Base-by-base conservation (phyloP, 345 rosid species). In the Odontarrhena argentea region DNA sequence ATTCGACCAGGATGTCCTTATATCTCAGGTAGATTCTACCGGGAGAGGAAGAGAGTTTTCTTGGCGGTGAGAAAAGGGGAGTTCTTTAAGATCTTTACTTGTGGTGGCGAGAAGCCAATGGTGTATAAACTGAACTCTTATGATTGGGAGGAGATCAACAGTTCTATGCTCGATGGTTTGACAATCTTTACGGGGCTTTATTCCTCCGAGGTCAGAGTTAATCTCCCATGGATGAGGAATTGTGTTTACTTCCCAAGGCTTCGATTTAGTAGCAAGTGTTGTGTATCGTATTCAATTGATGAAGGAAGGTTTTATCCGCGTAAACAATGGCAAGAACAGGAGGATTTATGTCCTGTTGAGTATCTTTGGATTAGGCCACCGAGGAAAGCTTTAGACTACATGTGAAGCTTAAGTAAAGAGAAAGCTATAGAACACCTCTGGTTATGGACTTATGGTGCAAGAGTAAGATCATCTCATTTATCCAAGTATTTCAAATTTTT, bases 281-380 rank as follows among this genome's bases (percentile, higher is more conserved):
- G 66, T 18, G 65, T 69, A 6, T 68, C 66, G 15, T 69, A 60
- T 51, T 49, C 65, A 3, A 18, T 59, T 60, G 60, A 69, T 60
- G 74, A 59, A 59, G 51, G 28, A 44, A 68, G 73, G 73, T 68
- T 38, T 41, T 59, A 59, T 50, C 66, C 66, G 5, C 57, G 59
- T 15, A 62, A 63, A 49, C 63, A 71, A 78, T 82, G 88, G 81
- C 79, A 75, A 79, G 61, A 58, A n/a, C 63, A 65, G 13, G 67
- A 69, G 66, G 52, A 49, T 22, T 24, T 59, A 32, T 60, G 60
- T 42, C 60, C 74, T 15, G 4, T 60, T 60, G 67, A 69, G 57
- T 41, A 42, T 69, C 52, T 69, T 69, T 69, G 74, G 74, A 69
- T 60, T 50, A 49, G 66, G 36, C 57, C 66, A 11, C 66, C 59